Base-by-base conservation (phyloP, 305 asterid species). In the Rubia peregrina region DNA sequence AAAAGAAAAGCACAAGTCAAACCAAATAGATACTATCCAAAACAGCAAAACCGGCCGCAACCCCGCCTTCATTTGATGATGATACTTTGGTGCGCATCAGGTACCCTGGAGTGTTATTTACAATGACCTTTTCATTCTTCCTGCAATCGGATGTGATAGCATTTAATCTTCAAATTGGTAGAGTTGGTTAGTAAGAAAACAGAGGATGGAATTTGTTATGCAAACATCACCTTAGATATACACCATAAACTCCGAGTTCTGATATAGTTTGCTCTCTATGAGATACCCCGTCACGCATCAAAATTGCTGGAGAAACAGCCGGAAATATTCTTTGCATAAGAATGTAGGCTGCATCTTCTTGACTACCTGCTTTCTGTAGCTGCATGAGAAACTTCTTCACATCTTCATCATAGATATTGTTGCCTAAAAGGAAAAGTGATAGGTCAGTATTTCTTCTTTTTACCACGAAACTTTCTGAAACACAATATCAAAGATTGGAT, bases 261-360 rank as follows among this genome's bases (percentile, higher is more conserved):
- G 97, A 94, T 71, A 94, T 76, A 70, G 85, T 95, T 24, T 81
- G 82, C 67, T 89, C 96, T 65, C 81, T 85, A 74, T 81, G 87
- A 74, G 88, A 80, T 74, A 81, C 65, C 76, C 97, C 98, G 22
- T 88, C 89, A 44, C 90, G 86, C 92, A 94, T 77, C 59, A 94
- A 81, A 74, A 94, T 79, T 6, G 99, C 85, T 8, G 85, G 91
- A 49, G 88, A 91, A 53, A 82, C 62, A 14, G 89, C 64, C 3
- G 98, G 99, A 69, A 94, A 94, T 44, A 94, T 89, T 74, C 99
- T 87, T 87, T 89, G 99, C 99, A 94, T 91, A 49, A 91, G 97
- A 73, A 91, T 91, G 83, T 87, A 91, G 17, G 98, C 96, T 57
- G 99, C 99, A 65, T 86, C 82, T 80, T 84, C 95, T 73, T 90